A percentile compares a stretch with the other conserved stretches of the same genome.
Evolutionary conservation across 768 basidiomycete genomes (phyloP).

Genomic region (Mycena alexandri): DNA sequence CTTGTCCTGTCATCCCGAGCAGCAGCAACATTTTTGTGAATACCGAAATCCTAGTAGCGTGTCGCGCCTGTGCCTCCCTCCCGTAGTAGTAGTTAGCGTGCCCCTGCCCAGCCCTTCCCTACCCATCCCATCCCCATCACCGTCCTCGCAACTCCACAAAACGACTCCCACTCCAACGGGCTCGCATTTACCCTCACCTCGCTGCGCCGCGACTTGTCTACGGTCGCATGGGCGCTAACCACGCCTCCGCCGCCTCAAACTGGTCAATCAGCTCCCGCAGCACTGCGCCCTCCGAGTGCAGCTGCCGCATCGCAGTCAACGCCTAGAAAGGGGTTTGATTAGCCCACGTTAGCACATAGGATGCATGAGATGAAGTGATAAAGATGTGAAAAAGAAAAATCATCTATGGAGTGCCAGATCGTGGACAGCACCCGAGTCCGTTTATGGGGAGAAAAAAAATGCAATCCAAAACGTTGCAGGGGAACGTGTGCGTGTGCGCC

Average conservation of each 20-base stretch:
- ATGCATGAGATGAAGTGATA: slow-evolving; percentile 2
- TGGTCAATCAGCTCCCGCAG: slow-evolving; percentile 91
- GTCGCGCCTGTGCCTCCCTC: no score
- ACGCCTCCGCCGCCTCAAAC: slow-evolving; percentile 95
- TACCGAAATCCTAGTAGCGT: no score
- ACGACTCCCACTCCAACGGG: not conserved
- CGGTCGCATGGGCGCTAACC: slow-evolving; percentile 93
- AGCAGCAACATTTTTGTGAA: no score
- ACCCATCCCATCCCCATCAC: not conserved
- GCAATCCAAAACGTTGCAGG: no score
- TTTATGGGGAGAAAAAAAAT: no score
- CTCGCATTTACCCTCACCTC: not conserved
- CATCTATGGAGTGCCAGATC: no score
- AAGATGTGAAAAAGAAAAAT: no score
- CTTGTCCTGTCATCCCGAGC: no score
- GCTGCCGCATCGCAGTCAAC: slow-evolving; percentile 89
- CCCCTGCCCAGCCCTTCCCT: not conserved
- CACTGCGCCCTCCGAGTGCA: slow-evolving; percentile 87
- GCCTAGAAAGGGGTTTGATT: slow-evolving; percentile 57
- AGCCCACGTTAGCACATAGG: slow-evolving; percentile 41
- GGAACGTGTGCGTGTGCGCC: no score
- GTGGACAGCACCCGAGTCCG: no score
- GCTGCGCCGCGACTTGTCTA: slow-evolving; percentile 50
- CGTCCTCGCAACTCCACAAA: no score
- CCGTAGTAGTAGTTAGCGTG: no score